Base-by-base conservation (phyloP, 495 filamentous ascomycete genomes). In the Xylaria flabelliformis region DNA sequence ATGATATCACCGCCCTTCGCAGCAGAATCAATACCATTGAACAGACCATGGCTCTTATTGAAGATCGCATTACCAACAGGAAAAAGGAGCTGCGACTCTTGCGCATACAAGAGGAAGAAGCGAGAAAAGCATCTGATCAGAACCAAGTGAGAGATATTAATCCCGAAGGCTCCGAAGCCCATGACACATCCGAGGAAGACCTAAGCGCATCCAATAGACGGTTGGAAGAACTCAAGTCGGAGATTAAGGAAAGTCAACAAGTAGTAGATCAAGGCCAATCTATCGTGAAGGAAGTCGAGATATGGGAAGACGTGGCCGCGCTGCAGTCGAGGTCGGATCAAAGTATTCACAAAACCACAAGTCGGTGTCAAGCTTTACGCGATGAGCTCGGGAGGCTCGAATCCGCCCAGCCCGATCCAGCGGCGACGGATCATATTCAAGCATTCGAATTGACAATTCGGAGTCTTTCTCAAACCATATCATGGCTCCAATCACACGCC, bases 181-280 rank as follows among this genome's bases (percentile, higher is more conserved):
- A 24, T 51, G 24, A 63, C 3, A 13, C 5, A 70, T 64, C n/a
- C 1, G 58, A 55, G 9, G 32, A 64, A 64, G 44, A 70, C 7
- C 32, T 42, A 7, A 32, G 26, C 0, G 13, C 1, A 6, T 24
- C 58, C 13, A 42, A 17, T n/a, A 3, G 26, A 70, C 48, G 46
- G 32, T 39, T 69, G 41, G 56, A 71, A 26, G 56, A 29, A 24
- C 26, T 63, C n/a, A 70, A 70, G 34, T n/a, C 21, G 15, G 53
- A 70, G 67, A 58, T 48, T 24, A 29, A 55, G 21, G 10, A 63
- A 66, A 26, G 48, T 29, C 32, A 48, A 59, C 53, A 34, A 59
- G 29, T 50, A 71, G 39, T 67, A 42, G 21, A 58, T 67, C 12
- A 65, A 51, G 58, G 67, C 36, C 36, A 66, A 72, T 70, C 68